phyloP scores from a whole-genome alignment of 1,139 yeast species.

The Arxiozyma slooffiae region DNA sequence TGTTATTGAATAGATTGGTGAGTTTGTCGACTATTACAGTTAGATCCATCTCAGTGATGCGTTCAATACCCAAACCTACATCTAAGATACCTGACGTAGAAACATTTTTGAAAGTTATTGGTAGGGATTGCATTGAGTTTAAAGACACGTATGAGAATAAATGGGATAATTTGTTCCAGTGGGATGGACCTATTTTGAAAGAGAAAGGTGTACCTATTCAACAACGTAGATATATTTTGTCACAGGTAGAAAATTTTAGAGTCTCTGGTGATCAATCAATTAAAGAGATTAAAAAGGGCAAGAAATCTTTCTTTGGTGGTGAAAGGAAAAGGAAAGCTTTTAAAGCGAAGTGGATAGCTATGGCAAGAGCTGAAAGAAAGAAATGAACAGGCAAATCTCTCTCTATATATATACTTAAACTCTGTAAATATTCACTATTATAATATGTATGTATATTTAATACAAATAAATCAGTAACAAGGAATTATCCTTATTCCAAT shows the following conservation, averaged over 20 bases:
- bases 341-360: conserved; percentile 59
- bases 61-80: conserved; percentile 38
- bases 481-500: too few relatives aligned
- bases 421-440: neutral
- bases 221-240: conserved; percentile 54
- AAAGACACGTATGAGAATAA: conserved; percentile 60
- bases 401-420: neutral
- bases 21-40: conserved; percentile 6
- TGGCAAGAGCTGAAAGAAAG: conserved; percentile 34
- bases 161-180: conserved; percentile 58
- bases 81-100: conserved; percentile 57
- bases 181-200: conserved; percentile 52
- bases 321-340: conserved; percentile 70
- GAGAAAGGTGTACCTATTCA: conserved; percentile 70
- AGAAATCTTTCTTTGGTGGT: conserved; percentile 75
- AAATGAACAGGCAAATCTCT: neutral
- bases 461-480: too few relatives aligned
- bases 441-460: neutral
- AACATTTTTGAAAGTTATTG: conserved; percentile 63
- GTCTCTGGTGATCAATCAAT: conserved; percentile 49
- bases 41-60: conserved; percentile 2
- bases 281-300: conserved; percentile 52
- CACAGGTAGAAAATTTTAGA: conserved; percentile 32
- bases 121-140: conserved; percentile 62
- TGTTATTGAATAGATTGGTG: conserved; percentile 16